Conservation (phyloP, 306 rosid species). For the Prosopis cineraria region DNA sequence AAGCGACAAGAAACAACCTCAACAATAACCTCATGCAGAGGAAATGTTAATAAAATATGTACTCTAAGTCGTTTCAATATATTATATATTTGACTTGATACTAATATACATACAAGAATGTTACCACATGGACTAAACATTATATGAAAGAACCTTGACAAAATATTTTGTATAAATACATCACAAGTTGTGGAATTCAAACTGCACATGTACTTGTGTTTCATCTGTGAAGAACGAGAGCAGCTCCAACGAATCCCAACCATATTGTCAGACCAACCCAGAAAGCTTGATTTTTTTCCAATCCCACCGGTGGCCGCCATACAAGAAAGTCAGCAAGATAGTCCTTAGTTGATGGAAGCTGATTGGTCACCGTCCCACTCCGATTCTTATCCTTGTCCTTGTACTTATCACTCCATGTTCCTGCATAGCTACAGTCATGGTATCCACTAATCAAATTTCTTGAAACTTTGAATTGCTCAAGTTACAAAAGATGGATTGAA, state of each 20-base stretch:
- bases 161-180: slow-evolving; percentile 27
- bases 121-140: slow-evolving; percentile 37
- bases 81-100: background rate
- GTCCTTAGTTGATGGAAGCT: slow-evolving; percentile 75
- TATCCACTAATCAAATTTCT: slow-evolving; percentile 10
- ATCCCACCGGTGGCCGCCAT: slow-evolving; percentile 84
- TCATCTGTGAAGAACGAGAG: slow-evolving; percentile 75
- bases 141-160: slow-evolving; percentile 24
- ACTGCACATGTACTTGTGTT: slow-evolving; percentile 19
- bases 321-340: slow-evolving; percentile 80
- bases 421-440: slow-evolving; percentile 70
- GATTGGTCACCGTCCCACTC: slow-evolving; percentile 62
- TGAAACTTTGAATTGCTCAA: background rate
- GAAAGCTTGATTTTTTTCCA: slow-evolving; percentile 67
- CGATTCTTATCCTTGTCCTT: slow-evolving; percentile 60
- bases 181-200: slow-evolving; percentile 39
- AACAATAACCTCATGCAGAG: background rate
- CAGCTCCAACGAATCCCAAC: slow-evolving; percentile 93
- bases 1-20: background rate
- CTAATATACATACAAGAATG: slow-evolving; percentile 25
- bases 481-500: background rate
- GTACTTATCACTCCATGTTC: slow-evolving; percentile 86
- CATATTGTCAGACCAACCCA: slow-evolving; percentile 87
- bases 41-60: slow-evolving; percentile 19
- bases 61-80: background rate